Evolutionary conservation across 2,329 filamentous ascomycete species (phyloP).

Genomic region (Colletotrichum tamarilloi): DNA sequence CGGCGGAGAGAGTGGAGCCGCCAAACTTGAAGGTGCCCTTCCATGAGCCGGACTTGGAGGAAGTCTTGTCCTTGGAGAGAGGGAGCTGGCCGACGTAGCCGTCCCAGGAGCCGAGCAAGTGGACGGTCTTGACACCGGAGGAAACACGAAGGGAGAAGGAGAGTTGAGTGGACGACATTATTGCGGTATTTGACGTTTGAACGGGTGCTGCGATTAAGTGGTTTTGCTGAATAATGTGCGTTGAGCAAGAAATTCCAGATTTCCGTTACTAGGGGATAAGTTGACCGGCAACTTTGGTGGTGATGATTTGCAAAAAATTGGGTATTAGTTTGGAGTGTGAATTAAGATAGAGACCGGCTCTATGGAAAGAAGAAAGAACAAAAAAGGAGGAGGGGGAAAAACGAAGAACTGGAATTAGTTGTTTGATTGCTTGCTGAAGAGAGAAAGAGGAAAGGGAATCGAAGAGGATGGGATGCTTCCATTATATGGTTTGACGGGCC

Average conservation of each 20-base stretch:
- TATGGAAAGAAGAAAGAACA: conserved; percentile 52
- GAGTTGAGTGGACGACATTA: conserved; percentile 91
- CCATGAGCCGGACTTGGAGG: conserved; percentile 91
- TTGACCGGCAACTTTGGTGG: conserved; percentile 53
- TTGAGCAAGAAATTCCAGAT: conserved; percentile 68
- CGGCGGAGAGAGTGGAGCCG: conserved; percentile 84
- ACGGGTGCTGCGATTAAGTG: conserved; percentile 43
- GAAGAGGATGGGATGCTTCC: conserved; percentile 51
- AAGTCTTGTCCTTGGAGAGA: conserved; percentile 86
- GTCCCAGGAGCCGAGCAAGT: conserved; percentile 98
- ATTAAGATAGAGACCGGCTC: conserved; percentile 66
- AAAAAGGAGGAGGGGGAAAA: conserved; percentile 55
- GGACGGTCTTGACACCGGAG: conserved; percentile 95
- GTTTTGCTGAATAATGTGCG: conserved; percentile 40
- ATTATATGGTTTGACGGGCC: conserved; percentile 37
- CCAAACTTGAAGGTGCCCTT: conserved; percentile 97
- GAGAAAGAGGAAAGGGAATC: conserved; percentile 56
- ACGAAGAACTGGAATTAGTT: conserved; percentile 64
- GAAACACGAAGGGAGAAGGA: conserved; percentile 97
- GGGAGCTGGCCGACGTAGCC: conserved; percentile 95
- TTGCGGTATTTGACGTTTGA: conserved; percentile 53
- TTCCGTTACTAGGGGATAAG: conserved; percentile 57
- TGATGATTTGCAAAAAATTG: conserved; percentile 38
- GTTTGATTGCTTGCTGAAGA: conserved; percentile 76
- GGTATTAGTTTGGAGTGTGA: conserved; percentile 39